phyloP scores from a whole-genome alignment of 2,329 filamentous ascomycete species.

The Graphilbum sp. region DNA sequence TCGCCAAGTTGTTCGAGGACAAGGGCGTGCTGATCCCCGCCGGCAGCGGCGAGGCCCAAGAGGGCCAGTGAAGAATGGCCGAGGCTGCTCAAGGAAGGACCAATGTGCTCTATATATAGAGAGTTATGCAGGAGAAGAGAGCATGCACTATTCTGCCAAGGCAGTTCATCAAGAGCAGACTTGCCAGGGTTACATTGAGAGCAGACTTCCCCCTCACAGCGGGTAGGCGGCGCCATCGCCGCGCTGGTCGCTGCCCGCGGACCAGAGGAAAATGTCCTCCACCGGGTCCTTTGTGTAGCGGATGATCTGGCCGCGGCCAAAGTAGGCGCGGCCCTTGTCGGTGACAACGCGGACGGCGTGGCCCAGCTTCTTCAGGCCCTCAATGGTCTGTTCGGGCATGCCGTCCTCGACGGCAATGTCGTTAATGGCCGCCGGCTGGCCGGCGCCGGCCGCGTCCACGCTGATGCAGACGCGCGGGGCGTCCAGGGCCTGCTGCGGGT shows the following conservation, averaged over 20 bases:
- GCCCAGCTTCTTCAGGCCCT: slow-evolving; percentile 51
- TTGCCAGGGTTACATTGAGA: too few relatives aligned
- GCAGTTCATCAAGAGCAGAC: too few relatives aligned
- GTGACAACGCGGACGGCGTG: slow-evolving; percentile 55
- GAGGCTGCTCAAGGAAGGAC: too few relatives aligned
- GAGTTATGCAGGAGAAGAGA: too few relatives aligned
- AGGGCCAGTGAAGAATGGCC: too few relatives aligned
- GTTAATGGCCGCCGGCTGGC: slow-evolving; percentile 35
- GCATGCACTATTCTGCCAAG: too few relatives aligned
- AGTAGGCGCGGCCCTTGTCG: slow-evolving; percentile 51
- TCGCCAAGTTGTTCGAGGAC: slow-evolving; percentile 82
- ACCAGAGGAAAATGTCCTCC: slow-evolving; percentile 61
- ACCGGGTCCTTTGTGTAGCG: slow-evolving; percentile 52
- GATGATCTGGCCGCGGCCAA: slow-evolving; percentile 80
- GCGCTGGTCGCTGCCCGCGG: slow-evolving; percentile 72
- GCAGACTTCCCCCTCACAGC: slow-evolving; percentile 15
- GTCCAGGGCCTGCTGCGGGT: slow-evolving; percentile 78
- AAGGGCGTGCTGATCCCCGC: slow-evolving; percentile 64
- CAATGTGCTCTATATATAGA: too few relatives aligned
- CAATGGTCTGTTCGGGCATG: slow-evolving; percentile 49
- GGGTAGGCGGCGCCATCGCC: slow-evolving; percentile 63
- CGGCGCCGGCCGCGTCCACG: slow-evolving; percentile 48
- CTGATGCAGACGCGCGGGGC: slow-evolving; percentile 83
- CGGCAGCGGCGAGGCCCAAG: slow-evolving; percentile 22
- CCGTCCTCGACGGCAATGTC: slow-evolving; percentile 72